A percentile compares a stretch with the other conserved stretches of the same genome.
These are phyloP conservation scores for Leccinum griseonigrum DNA, from an alignment of 1,284 basidiomycete genomes.

Conservation along the genomic window DNA sequence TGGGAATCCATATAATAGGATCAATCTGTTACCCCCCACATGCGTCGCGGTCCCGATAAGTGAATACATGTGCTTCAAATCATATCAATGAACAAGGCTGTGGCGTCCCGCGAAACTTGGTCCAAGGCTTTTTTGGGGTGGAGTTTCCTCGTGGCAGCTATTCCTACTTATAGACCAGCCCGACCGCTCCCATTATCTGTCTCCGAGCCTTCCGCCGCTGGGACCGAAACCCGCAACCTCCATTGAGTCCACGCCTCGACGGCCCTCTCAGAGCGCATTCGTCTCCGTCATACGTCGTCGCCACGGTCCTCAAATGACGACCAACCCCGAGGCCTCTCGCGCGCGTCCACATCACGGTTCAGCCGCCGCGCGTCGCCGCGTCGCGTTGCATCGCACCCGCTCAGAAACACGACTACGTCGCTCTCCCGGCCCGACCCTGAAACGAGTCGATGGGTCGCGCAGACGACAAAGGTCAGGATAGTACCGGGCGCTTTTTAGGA, in stretches of 20 bases:
- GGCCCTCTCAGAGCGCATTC: slow-evolving; percentile 50
- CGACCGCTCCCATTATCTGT: too few species aligned
- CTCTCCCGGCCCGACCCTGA: slow-evolving; percentile 69
- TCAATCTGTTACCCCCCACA: too few species aligned
- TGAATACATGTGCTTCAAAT: too few species aligned
- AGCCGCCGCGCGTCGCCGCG: slow-evolving; percentile 46
- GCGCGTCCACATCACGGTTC: slow-evolving; percentile 75
- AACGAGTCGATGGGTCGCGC: slow-evolving; percentile 69
- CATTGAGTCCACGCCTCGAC: slow-evolving; percentile 40
- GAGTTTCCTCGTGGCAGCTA: too few species aligned
- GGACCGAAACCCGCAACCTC: slow-evolving; percentile 23
- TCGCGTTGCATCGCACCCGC: slow-evolving; percentile 62
- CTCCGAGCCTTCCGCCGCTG: background rate
- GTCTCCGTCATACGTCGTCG: slow-evolving; percentile 45
- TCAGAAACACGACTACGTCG: slow-evolving; percentile 66
- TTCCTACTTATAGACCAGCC: too few species aligned
- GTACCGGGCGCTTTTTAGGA: slow-evolving; percentile 38
- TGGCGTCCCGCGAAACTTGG: too few species aligned
- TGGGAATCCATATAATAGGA: too few species aligned
- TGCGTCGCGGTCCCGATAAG: too few species aligned
- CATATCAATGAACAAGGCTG: too few species aligned
- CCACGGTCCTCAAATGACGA: slow-evolving; percentile 60
- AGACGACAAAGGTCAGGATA: slow-evolving; percentile 41
- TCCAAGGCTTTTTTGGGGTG: too few species aligned
- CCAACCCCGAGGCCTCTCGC: slow-evolving; percentile 55